These are phyloP conservation scores for Beauveria sp. DNA, from an alignment of 2,329 filamentous ascomycete species.

Conservation along the genomic window DNA sequence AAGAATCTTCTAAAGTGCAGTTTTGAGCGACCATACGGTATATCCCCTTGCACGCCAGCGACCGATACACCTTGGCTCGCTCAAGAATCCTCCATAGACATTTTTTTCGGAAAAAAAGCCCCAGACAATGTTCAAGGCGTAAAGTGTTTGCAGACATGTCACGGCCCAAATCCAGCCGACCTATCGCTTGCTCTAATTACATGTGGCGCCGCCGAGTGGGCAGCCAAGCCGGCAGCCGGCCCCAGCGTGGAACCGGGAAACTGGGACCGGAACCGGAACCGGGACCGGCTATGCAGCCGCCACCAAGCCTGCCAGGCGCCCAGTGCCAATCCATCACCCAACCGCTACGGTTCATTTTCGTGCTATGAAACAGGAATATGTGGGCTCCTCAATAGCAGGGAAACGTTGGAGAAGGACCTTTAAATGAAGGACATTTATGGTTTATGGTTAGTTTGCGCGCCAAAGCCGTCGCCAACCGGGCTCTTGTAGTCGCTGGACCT, in stretches of 20 bases:
- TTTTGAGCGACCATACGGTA: no score
- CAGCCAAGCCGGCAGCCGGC: background rate
- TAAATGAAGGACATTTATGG: background rate
- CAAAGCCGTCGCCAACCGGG: background rate
- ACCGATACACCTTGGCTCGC: no score
- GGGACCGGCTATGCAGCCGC: constrained; percentile 3
- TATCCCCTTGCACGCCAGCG: no score
- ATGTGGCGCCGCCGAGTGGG: constrained; percentile 2
- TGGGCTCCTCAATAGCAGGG: background rate
- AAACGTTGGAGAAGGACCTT: background rate
- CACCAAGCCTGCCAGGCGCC: background rate
- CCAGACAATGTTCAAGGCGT: no score
- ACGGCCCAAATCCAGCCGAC: background rate
- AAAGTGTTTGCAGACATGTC: background rate
- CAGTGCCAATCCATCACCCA: background rate
- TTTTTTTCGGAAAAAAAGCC: no score
- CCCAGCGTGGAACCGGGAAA: background rate
- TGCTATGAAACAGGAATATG: background rate
- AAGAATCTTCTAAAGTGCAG: no score
- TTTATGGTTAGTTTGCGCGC: no score
- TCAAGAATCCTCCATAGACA: background rate
- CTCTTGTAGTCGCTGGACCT: background rate
- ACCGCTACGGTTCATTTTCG: background rate
- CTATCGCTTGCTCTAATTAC: background rate
- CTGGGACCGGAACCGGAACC: constrained; percentile 6